phyloP scores from a whole-genome alignment of 768 basidiomycete genomes.

The Leucocoprinus birnbaumii region DNA sequence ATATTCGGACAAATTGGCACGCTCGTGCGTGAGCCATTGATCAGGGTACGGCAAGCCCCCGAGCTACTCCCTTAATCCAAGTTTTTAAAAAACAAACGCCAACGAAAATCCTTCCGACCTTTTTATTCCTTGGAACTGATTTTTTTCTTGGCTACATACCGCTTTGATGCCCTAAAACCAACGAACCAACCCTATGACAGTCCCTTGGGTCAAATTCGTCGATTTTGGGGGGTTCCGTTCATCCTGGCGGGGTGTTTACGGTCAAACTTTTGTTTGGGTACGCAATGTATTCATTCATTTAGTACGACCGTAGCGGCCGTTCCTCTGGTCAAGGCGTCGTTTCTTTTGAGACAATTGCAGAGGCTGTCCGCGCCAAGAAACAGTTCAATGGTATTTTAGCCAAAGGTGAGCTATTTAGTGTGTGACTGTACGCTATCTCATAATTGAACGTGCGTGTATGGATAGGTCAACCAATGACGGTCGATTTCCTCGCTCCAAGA shows the following conservation, averaged over 20 bases:
- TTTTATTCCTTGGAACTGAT: constrained; percentile 18
- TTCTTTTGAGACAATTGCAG: constrained; percentile 71
- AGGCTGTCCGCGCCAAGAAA: constrained; percentile 82
- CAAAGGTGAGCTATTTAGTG: constrained; percentile 79
- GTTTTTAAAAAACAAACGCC: constrained; percentile 39
- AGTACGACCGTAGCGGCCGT: constrained; percentile 97
- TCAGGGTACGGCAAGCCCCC: constrained; percentile 87
- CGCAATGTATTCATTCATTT: too few species aligned
- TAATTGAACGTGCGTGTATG: not conserved
- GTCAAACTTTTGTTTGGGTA: constrained; percentile 18
- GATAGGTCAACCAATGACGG: constrained; percentile 75
- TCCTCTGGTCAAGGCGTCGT: constrained; percentile 82
- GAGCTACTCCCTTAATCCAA: constrained; percentile 50
- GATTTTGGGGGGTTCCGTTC: not conserved
- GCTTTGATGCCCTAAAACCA: constrained; percentile 4
- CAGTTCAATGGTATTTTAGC: constrained; percentile 85
- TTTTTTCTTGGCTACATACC: constrained; percentile 30
- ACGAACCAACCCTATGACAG: not conserved
- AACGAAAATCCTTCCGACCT: constrained; percentile 35
- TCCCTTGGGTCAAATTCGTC: constrained; percentile 12
- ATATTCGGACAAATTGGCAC: constrained; percentile 93
- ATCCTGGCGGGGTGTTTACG: constrained; percentile 27
- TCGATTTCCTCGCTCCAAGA: constrained; percentile 50
- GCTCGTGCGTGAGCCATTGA: constrained; percentile 87
- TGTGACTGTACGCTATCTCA: not conserved